Evolutionary conservation across 768 basidiomycete genomes (phyloP).

Genomic region (Candolleomyces efflorescens): DNA sequence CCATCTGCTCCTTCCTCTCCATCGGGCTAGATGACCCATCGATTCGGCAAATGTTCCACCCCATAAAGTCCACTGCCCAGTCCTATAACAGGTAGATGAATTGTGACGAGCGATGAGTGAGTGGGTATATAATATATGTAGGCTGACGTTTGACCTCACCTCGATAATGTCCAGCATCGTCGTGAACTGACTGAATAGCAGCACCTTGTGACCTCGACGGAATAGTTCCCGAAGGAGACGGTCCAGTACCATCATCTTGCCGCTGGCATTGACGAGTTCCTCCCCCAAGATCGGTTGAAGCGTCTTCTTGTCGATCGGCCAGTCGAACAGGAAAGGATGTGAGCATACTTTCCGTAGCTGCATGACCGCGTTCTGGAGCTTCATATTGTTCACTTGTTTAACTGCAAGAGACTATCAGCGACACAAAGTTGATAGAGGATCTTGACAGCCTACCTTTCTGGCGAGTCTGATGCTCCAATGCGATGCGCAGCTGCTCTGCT

Average conservation of each 20-base stretch:
- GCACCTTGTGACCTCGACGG: constrained; percentile 72
- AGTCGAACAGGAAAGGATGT: constrained; percentile 88
- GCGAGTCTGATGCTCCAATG: constrained; percentile 52
- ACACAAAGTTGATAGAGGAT: neutral
- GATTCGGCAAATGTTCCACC: constrained; percentile 83
- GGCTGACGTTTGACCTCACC: constrained; percentile 34
- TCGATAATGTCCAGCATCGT: constrained; percentile 96
- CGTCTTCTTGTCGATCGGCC: constrained; percentile 65
- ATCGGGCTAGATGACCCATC: constrained; percentile 84
- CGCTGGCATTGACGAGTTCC: constrained; percentile 79
- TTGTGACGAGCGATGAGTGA: neutral
- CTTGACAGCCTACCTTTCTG: constrained; percentile 46
- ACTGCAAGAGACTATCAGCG: constrained; percentile 34
- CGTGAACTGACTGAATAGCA: constrained; percentile 92
- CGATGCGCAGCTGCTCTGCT: constrained; percentile 49
- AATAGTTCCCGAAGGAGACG: constrained; percentile 83
- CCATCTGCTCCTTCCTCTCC: constrained; percentile 82
- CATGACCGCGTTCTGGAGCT: constrained; percentile 93
- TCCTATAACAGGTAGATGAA: constrained; percentile 44
- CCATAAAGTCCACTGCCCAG: constrained; percentile 85
- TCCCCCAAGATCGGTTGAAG: constrained; percentile 65
- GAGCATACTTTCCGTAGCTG: constrained; percentile 95
- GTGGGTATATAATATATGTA: neutral
- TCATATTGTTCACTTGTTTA: constrained; percentile 87
- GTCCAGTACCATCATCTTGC: constrained; percentile 97